Evolutionary conservation across 805 yeast genomes (phyloP), one percentile per base, ranked within the genome.

Genomic region (Sugiyamaella valdiviana): DNA sequence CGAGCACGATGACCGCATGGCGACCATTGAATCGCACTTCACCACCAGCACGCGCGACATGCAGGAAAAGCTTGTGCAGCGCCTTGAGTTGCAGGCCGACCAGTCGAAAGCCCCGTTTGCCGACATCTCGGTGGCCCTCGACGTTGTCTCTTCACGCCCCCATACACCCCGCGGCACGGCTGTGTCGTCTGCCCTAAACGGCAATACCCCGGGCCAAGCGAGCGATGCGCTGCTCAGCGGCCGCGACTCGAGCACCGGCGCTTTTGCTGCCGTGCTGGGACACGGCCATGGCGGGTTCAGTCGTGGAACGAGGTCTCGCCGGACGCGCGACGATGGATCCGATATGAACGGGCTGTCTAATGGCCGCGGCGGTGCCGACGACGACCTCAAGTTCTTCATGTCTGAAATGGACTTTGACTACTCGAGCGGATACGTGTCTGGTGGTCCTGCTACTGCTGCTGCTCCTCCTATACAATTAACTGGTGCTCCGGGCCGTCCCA

Each of bases 51-150:
- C 50, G 2, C 44, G 42, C 9, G 40, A 36, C 19, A 39, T 51
- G 19, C 45, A 51, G 17, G 54, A 51, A 23, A 44, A 42, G 32
- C 38, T 55, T 19, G 42, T 37, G 6, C 44, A 44, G 42, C 45
- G 42, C 35, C 46, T 55, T 17, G 54, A 53, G n/a, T 19, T 45
- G 20, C 50, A 50, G 22, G 49, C 51, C 16, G 51, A 46, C 36
- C 21, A 43, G 22, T 20, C 29, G 17, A 38, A 42, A 48, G 21
- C 29, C 20, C 36, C 17, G 10, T 29, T 41, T 4, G 44, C 36
- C 22, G 44, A 41, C 19, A 41, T 41, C 16, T 41, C 44, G 19
- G 44, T 41, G 20, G 36, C 36, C 12, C 7, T 41, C 3, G 32
- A 26, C 32, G 32, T 26, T 26, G 32, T 26, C 14, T 12, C n/a